Evolutionary conservation across 805 yeast species (phyloP).

Genomic region (Suhomyces faveliae): DNA sequence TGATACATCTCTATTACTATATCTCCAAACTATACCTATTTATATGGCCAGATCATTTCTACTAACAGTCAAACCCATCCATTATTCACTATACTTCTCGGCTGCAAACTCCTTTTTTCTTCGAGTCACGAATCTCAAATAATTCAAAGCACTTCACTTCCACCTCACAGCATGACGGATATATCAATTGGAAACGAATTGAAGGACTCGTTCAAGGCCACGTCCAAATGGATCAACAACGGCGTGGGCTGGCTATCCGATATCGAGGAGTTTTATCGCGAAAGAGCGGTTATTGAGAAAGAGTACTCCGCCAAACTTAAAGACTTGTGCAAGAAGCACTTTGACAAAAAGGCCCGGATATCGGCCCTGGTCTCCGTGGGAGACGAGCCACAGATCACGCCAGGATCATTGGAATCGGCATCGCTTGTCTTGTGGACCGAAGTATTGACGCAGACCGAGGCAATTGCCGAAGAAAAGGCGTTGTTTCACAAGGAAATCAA

Average conservation of each 20-base stretch:
- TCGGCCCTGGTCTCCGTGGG: constrained; percentile 80
- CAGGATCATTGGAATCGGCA: constrained; percentile 91
- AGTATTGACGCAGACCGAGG: constrained; percentile 78
- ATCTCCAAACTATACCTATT: too few species aligned
- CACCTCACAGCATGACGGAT: neutral
- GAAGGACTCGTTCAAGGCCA: constrained; percentile 75
- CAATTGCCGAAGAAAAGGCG: constrained; percentile 64
- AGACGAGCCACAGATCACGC: constrained; percentile 84
- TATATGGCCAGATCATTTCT: too few species aligned
- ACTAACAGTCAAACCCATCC: neutral
- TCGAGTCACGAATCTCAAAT: neutral
- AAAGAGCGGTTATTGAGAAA: constrained; percentile 75
- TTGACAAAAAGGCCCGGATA: constrained; percentile 70
- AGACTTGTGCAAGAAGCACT: constrained; percentile 62
- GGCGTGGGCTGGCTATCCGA: constrained; percentile 77
- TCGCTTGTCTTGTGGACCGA: constrained; percentile 89
- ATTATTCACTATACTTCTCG: neutral
- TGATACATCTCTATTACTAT: too few species aligned
- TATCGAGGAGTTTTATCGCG: constrained; percentile 78
- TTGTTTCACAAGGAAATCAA: constrained; percentile 60
- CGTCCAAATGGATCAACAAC: constrained; percentile 74
- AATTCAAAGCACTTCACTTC: too few species aligned
- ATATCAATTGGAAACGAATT: constrained; percentile 65
- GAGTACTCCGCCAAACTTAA: constrained; percentile 75
- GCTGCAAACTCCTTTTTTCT: neutral